phyloP scores from a whole-genome alignment of 1,139 yeast species.

The Protomyces inouyei region DNA sequence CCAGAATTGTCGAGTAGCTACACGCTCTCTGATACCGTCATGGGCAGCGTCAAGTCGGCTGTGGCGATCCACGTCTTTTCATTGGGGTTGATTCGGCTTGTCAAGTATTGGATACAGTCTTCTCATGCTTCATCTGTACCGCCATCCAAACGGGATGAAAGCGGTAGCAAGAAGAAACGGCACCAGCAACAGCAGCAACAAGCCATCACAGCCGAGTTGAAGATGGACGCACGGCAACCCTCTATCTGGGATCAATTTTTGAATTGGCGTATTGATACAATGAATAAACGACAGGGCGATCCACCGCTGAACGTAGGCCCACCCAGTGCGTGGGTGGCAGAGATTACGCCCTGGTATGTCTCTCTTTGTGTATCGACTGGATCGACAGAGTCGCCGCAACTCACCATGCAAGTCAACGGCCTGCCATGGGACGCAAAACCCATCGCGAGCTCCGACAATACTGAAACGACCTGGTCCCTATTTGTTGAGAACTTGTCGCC shows the following conservation, averaged over 20 bases:
- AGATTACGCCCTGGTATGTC: constrained; percentile 11
- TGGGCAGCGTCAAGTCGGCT: constrained; percentile 10
- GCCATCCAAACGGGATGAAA: neutral
- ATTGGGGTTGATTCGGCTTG: constrained; percentile 4
- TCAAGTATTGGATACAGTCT: constrained; percentile 1
- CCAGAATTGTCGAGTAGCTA: neutral
- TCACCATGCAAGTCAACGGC: constrained; percentile 11
- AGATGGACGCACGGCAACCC: neutral
- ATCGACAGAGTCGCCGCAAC: neutral
- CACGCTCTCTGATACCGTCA: neutral
- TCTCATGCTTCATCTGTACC: neutral
- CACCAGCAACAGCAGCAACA: neutral
- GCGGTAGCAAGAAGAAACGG: neutral
- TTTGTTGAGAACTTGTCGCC: constrained; percentile 16
- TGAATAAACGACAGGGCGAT: constrained; percentile 4
- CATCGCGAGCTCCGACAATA: neutral
- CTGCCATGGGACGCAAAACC: constrained; percentile 13
- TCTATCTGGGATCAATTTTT: constrained; percentile 17
- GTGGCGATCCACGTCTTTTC: constrained; percentile 15
- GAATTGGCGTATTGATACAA: constrained; percentile 1
- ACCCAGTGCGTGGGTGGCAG: constrained; percentile 3
- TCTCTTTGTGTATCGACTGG: neutral
- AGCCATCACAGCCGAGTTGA: neutral
- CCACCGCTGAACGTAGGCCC: neutral
- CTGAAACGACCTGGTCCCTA: constrained; percentile 1